Evolutionary conservation across 1,284 basidiomycete genomes (phyloP).

Genomic region (Schizophyllum amplum): DNA sequence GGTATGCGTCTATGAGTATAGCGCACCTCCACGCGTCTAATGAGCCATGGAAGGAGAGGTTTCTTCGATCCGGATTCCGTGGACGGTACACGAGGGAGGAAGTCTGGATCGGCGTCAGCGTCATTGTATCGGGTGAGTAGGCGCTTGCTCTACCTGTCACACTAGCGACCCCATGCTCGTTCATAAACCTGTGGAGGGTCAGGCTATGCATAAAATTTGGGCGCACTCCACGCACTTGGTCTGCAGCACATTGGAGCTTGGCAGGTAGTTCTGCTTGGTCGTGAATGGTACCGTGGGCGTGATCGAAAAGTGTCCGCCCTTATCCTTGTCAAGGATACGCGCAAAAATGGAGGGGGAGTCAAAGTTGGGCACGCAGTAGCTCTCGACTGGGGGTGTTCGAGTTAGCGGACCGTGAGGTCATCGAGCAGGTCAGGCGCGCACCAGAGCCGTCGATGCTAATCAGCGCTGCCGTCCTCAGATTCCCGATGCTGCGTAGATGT

Average conservation of each 20-base stretch:
- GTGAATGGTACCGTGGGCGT: slow-evolving; percentile 59
- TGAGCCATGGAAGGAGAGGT: slow-evolving; percentile 78
- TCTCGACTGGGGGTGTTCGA: slow-evolving; percentile 51
- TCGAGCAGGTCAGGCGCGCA: slow-evolving; percentile 27
- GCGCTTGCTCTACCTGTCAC: slow-evolving; percentile 50
- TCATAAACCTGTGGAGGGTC: slow-evolving; percentile 60
- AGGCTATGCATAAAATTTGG: not conserved
- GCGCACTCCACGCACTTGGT: not conserved
- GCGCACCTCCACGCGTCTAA: slow-evolving; percentile 74
- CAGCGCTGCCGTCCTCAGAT: slow-evolving; percentile 73
- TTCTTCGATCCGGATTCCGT: slow-evolving; percentile 27
- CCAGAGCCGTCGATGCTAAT: slow-evolving; percentile 76
- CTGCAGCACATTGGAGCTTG: slow-evolving; percentile 68
- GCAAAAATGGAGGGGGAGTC: slow-evolving; percentile 90
- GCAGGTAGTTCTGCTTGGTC: slow-evolving; percentile 82
- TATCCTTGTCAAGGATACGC: slow-evolving; percentile 69
- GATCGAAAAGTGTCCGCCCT: slow-evolving; percentile 92
- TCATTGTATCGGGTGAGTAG: not conserved
- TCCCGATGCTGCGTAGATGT: slow-evolving; percentile 53
- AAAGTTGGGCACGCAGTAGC: slow-evolving; percentile 88
- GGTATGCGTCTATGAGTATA: not conserved
- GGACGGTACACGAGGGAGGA: slow-evolving; percentile 59
- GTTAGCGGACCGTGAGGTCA: not conserved
- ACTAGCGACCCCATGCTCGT: slow-evolving; percentile 70
- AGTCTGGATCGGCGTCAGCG: slow-evolving; percentile 40